phyloP scores from a whole-genome alignment of 805 yeast species.

The Scheffersomyces spartinae region DNA sequence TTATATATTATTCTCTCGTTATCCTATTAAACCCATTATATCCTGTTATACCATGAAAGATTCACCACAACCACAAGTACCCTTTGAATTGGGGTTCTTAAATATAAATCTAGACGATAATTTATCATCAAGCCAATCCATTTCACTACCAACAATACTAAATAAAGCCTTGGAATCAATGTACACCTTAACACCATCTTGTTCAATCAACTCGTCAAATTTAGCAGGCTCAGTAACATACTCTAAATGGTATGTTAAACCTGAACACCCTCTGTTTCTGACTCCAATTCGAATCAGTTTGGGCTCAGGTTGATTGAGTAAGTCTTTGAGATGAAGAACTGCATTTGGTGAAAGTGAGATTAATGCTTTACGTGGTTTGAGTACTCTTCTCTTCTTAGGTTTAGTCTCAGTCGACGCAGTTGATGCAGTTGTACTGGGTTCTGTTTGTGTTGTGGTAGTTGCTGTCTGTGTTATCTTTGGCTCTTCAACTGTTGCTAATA shows the following conservation, averaged over 20 bases:
- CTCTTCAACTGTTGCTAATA: conserved; percentile 1
- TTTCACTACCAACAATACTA: conserved; percentile 91
- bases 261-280: conserved; percentile 94
- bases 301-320: conserved; percentile 76
- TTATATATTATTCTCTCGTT: too few species aligned
- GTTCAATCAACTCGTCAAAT: conserved; percentile 87
- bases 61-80: conserved; percentile 98
- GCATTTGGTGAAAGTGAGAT: conserved; percentile 75
- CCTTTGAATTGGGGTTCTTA: conserved; percentile 92
- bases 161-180: conserved; percentile 95
- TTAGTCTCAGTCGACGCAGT: conserved; percentile 3
- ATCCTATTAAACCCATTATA: too few species aligned
- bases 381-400: conserved; percentile 39
- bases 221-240: conserved; percentile 88
- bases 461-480: conserved; percentile 4
- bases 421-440: conserved; percentile 3
- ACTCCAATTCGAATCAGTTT: conserved; percentile 87
- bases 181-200: conserved; percentile 85
- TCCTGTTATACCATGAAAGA: conserved; percentile 76
- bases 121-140: conserved; percentile 98
- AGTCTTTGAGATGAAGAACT: conserved; percentile 50
- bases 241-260: conserved; percentile 81
- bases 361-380: conserved; percentile 84
- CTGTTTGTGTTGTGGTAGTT: too few species aligned
- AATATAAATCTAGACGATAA: conserved; percentile 82